Percentiles rank a stretch among this genome's conserved stretches.
Conservation (phyloP, 129 eudicot genomes). For the Escallonia rubra region DNA sequence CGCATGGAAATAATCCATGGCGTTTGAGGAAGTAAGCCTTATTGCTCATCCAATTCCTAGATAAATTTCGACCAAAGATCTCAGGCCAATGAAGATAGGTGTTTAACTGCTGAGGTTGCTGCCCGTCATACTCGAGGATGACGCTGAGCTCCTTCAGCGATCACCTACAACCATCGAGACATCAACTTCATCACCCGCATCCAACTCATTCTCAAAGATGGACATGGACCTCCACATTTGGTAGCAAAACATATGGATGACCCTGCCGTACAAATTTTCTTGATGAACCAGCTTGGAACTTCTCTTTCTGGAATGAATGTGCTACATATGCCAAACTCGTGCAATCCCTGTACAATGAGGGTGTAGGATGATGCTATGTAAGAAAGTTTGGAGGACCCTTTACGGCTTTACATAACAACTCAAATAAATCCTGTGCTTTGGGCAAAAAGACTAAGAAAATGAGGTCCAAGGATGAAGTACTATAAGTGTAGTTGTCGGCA, state of each 20-base stretch:
- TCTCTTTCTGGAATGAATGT: conserved; percentile 9
- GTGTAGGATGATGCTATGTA: too few species aligned
- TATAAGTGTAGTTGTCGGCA: too few species aligned
- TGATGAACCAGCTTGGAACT: conserved; percentile 3
- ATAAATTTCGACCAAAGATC: conserved; percentile 15
- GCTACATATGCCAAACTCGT: conserved; percentile 31
- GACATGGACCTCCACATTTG: background rate
- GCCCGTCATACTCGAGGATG: conserved; percentile 24
- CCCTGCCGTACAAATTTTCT: background rate
- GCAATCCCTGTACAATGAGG: conserved; percentile 14
- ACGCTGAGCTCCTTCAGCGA: conserved; percentile 17
- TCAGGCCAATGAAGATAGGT: background rate
- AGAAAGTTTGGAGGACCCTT: too few species aligned
- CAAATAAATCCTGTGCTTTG: too few species aligned
- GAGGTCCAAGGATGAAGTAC: too few species aligned
- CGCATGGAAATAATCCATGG: background rate
- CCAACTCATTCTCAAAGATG: background rate
- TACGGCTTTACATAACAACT: too few species aligned
- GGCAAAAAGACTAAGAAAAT: too few species aligned
- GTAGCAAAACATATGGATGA: conserved; percentile 10
- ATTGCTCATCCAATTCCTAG: conserved; percentile 18
- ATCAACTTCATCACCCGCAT: background rate
- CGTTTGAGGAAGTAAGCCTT: conserved; percentile 28
- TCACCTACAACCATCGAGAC: conserved; percentile 8
- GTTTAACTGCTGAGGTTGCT: background rate